Percentiles rank a stretch among this genome's conserved stretches.
Evolutionary conservation across 2,329 filamentous ascomycete species (phyloP).

Genomic region (Fusarium multiceps): DNA sequence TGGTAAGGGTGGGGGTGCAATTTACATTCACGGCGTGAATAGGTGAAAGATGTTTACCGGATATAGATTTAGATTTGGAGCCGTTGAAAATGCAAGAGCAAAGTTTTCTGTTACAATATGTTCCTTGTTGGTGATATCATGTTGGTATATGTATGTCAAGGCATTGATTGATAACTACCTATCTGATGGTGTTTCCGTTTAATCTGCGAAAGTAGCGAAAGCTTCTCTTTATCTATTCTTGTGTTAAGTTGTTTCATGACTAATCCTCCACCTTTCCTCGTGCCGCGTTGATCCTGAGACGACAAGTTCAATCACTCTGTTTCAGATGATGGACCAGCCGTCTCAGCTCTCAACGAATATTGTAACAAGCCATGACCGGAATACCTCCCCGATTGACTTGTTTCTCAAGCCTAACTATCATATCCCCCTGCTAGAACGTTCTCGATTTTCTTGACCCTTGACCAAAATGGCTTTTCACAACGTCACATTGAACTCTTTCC

Average conservation of each 20-base stretch:
- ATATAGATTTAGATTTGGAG: conserved; percentile 47
- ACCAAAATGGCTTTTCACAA: not conserved
- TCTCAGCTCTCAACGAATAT: conserved; percentile 36
- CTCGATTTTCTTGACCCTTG: conserved; percentile 13
- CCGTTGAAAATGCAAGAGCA: conserved; percentile 39
- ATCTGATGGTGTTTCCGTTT: not conserved
- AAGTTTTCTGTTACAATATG: conserved; percentile 24
- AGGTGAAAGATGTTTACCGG: conserved; percentile 32
- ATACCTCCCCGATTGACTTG: conserved; percentile 11
- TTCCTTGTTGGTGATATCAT: not conserved
- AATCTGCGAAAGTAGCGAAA: not conserved
- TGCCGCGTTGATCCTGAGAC: conserved; percentile 19
- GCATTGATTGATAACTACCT: not conserved
- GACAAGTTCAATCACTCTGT: conserved; percentile 34
- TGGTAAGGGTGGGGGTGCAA: conserved; percentile 24
- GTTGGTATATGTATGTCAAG: not conserved
- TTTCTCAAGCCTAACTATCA: conserved; percentile 11
- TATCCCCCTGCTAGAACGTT: conserved; percentile 22
- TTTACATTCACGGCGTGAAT: conserved; percentile 37
- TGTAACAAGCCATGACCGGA: conserved; percentile 23
- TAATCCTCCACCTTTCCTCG: not conserved
- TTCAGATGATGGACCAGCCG: conserved; percentile 39
- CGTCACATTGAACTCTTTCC: conserved; percentile 20
- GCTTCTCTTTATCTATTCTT: conserved; percentile 1
- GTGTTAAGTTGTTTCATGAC: conserved; percentile 5